Evolutionary conservation across 768 basidiomycete genomes (phyloP), one percentile per base, ranked within the genome.

Genomic region (Goffeauzyma gilvescens): DNA sequence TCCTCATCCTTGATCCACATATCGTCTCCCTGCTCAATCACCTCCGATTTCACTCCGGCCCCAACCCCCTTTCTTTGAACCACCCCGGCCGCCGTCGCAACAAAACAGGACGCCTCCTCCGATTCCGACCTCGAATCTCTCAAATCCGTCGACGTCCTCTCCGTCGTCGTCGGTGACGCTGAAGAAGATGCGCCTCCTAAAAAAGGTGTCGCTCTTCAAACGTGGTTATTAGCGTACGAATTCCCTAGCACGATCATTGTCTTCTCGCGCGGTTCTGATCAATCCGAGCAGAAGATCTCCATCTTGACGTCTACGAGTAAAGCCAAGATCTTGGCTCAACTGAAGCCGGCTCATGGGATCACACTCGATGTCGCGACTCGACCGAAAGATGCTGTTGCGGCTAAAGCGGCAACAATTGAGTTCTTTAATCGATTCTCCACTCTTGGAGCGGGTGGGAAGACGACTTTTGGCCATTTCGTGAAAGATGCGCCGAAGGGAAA

Each of bases 151-250:
- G 53, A 60, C n/a, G 50, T 54, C 21, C 22, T 68, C 10, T 52
- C 62, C 21, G 48, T 68, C 32, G 51, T 68, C 9, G 62, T 65
- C 15, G 67, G 67, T 6, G 64, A 64, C 36, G 60, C 64, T 12
- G 65, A 63, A 5, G 86, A 95, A 55, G 90, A 95, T 51, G 81
- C 83, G 54, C 75, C 84, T 54, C 75, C 79, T 46, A 90, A 86
- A 60, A 83, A 86, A 38, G 55, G 55, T 9, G 81, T 81, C 20
- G 85, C 84, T 30, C 36, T 51, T 20, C 52, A 93, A 90, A 89
- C 87, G 58, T 93, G 87, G 83, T 70, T 98, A 14, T 72, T 96
- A 28, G 90, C 89, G 12, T 96, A 87, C 63, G 90, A 98, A 64
- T 96, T 96, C 58, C 93, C 90, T 2, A 85, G 86, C 0, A 95